Evolutionary conservation across 352 stramenopile genomes (phyloP).

Genomic region (Phytophthora palmivora): DNA sequence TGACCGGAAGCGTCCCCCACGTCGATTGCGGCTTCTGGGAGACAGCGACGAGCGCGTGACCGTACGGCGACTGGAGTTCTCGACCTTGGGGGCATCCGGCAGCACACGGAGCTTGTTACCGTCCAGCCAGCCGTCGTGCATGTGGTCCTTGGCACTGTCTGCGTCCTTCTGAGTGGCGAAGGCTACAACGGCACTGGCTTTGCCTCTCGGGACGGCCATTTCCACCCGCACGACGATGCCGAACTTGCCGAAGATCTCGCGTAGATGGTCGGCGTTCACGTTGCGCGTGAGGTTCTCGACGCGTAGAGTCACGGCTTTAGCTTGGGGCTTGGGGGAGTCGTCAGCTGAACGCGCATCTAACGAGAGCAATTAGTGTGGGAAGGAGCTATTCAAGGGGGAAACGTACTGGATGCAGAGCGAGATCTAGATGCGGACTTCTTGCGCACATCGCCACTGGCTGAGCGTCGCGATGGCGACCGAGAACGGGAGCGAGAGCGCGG

Average conservation of each 20-base stretch:
- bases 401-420: too few relatives aligned
- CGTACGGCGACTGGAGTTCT: constrained; percentile 12
- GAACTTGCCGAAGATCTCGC: constrained; percentile 91
- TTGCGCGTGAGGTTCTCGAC: constrained; percentile 89
- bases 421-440: too few relatives aligned
- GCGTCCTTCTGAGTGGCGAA: constrained; percentile 65
- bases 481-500: constrained; percentile 23
- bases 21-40: constrained; percentile 25
- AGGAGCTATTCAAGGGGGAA: too few relatives aligned
- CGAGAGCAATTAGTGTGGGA: too few relatives aligned
- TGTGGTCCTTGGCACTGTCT: constrained; percentile 66
- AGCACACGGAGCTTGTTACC: constrained; percentile 78
- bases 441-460: constrained; percentile 2
- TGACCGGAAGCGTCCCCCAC: constrained; percentile 29
- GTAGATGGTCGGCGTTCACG: constrained; percentile 82
- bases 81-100: constrained; percentile 14
- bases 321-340: constrained; percentile 14
- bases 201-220: constrained; percentile 47
- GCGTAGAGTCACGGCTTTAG: constrained; percentile 52
- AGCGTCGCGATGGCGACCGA: too few relatives aligned
- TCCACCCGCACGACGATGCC: constrained; percentile 65
- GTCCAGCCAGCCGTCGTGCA: constrained; percentile 89
- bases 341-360: constrained; percentile 13
- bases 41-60: constrained; percentile 31
- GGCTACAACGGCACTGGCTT: constrained; percentile 59